phyloP scores from a whole-genome alignment of 2,329 filamentous ascomycete species.

The Aspergillus sojae region DNA sequence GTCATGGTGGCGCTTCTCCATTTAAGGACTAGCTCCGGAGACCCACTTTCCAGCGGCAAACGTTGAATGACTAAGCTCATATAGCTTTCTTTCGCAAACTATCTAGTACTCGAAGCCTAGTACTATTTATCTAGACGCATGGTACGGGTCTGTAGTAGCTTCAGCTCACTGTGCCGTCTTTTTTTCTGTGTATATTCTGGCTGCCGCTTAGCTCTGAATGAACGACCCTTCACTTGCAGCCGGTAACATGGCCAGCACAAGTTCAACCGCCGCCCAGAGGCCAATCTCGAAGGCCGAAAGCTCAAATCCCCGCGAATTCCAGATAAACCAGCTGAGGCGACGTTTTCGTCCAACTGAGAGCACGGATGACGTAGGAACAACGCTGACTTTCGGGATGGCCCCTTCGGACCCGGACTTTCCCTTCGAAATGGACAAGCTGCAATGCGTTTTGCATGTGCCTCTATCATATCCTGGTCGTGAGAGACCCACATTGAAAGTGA shows the following conservation, averaged over 20 bases:
- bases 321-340: constrained; percentile 71
- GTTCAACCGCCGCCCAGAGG: constrained; percentile 53
- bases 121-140: neutral
- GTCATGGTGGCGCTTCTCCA: neutral
- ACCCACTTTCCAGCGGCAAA: neutral
- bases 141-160: neutral
- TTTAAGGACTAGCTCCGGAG: neutral
- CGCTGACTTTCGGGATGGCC: constrained; percentile 64
- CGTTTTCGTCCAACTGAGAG: constrained; percentile 61
- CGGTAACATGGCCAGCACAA: constrained; percentile 40
- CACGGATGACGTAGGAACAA: constrained; percentile 53
- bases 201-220: neutral
- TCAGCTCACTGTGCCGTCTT: too few species aligned
- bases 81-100: neutral
- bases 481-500: constrained; percentile 63
- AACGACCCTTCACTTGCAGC: neutral
- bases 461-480: constrained; percentile 59
- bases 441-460: constrained; percentile 70
- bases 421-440: constrained; percentile 70
- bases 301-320: constrained; percentile 71
- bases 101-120: neutral
- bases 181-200: neutral
- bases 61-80: neutral
- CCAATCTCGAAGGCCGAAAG: constrained; percentile 67
- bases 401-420: constrained; percentile 85